These are phyloP conservation scores for Murraya paniculata DNA, from an alignment of 345 rosid genomes.

Conservation along the genomic window DNA sequence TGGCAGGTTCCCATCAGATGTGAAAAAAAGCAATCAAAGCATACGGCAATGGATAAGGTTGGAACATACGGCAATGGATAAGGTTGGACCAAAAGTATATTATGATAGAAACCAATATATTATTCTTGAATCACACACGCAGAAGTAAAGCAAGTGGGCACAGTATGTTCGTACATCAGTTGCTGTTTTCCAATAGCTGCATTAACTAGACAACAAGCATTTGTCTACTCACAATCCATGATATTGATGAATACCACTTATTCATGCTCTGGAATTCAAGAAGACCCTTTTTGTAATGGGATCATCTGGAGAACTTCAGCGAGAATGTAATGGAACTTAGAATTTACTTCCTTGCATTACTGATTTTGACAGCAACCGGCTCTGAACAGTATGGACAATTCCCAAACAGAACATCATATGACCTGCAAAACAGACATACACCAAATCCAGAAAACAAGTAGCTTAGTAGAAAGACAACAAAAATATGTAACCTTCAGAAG, in stretches of 20 bases:
- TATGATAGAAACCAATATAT: slow-evolving; percentile 3
- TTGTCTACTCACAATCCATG: not conserved
- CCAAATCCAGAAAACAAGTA: slow-evolving; percentile 5
- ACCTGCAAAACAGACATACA: slow-evolving; percentile 39
- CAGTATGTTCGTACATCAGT: not conserved
- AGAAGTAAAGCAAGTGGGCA: not conserved
- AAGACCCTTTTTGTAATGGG: not conserved
- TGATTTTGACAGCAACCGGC: slow-evolving; percentile 67
- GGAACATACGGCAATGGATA: not conserved
- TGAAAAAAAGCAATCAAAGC: not conserved
- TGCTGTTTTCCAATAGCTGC: not conserved
- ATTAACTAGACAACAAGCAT: not conserved
- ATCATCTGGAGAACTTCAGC: not conserved
- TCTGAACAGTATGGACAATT: slow-evolving; percentile 80
- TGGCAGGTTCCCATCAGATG: slow-evolving; percentile 5
- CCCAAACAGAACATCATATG: slow-evolving; percentile 73
- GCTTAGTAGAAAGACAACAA: not conserved
- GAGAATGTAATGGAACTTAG: not conserved
- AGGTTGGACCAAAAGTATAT: not conserved
- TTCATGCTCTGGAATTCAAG: not conserved
- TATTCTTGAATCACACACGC: not conserved
- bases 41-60: slow-evolving; percentile 1
- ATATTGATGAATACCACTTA: not conserved
- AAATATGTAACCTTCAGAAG: not conserved
- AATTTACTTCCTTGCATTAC: slow-evolving; percentile 27